Evolutionary conservation across 768 basidiomycete species (phyloP).

Genomic region (Suillus clintonianus): DNA sequence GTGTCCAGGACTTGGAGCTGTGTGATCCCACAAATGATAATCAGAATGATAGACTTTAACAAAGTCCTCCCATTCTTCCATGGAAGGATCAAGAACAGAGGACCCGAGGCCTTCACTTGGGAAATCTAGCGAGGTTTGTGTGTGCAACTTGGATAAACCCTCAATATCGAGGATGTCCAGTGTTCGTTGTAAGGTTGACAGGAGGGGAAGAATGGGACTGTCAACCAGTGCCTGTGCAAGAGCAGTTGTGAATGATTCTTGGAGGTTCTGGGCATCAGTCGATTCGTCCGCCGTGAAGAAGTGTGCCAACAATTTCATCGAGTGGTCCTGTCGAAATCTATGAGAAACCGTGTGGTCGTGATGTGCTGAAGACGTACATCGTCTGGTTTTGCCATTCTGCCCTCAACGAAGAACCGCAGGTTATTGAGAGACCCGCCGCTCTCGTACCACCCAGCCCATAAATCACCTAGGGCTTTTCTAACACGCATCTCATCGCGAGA

Average conservation of each 20-base stretch:
- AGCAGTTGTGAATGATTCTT: slow-evolving; percentile 51
- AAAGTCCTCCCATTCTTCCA: slow-evolving; percentile 69
- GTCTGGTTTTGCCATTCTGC: slow-evolving; percentile 56
- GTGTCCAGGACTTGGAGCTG: slow-evolving; percentile 40
- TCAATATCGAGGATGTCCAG: slow-evolving; percentile 88
- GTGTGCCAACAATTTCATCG: background rate
- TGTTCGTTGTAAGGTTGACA: slow-evolving; percentile 67
- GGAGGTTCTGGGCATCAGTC: slow-evolving; percentile 32
- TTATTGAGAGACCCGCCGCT: slow-evolving; percentile 76
- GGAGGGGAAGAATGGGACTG: slow-evolving; percentile 52
- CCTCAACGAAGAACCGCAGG: slow-evolving; percentile 75
- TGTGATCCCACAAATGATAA: slow-evolving; percentile 37
- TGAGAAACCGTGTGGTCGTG: background rate
- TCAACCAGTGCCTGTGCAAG: slow-evolving; percentile 50
- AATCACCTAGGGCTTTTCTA: slow-evolving; percentile 57
- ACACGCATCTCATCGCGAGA: slow-evolving; percentile 68
- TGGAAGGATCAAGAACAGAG: slow-evolving; percentile 49
- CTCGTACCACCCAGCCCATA: slow-evolving; percentile 75
- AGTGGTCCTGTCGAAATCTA: background rate
- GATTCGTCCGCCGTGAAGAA: slow-evolving; percentile 17
- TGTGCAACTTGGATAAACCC: slow-evolving; percentile 55
- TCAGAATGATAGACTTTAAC: slow-evolving; percentile 50
- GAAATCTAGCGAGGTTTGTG: slow-evolving; percentile 16
- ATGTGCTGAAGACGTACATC: slow-evolving; percentile 46
- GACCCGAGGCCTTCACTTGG: slow-evolving; percentile 25